A percentile compares a stretch with the other conserved stretches of the same genome.
Evolutionary conservation across 805 yeast genomes (phyloP).

Genomic region (Saturnispora silvae): DNA sequence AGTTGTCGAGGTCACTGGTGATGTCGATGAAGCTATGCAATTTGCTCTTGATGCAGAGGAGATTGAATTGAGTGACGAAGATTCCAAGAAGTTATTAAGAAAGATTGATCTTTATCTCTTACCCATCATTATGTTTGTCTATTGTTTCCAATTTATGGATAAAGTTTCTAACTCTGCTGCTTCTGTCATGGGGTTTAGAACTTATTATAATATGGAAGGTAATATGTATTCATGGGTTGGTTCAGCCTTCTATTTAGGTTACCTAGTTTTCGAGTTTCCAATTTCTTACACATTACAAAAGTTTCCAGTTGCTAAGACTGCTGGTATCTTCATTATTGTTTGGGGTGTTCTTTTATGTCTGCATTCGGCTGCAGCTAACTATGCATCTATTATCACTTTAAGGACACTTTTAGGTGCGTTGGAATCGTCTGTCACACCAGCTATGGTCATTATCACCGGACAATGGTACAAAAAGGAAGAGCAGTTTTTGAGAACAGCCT

Average conservation of each 20-base stretch:
- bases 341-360: slow-evolving; percentile 27
- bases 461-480: slow-evolving; percentile 36
- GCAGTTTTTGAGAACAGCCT: slow-evolving; percentile 29
- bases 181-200: slow-evolving; percentile 18
- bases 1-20: slow-evolving; percentile 7
- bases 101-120: slow-evolving; percentile 28
- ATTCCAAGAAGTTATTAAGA: slow-evolving; percentile 14
- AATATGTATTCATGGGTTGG: slow-evolving; percentile 20
- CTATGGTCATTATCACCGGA: slow-evolving; percentile 18
- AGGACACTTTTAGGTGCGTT: slow-evolving; percentile 27
- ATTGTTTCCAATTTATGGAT: slow-evolving; percentile 33
- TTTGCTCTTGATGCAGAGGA: slow-evolving; percentile 6
- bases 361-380: slow-evolving; percentile 23
- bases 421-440: slow-evolving; percentile 21
- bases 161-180: slow-evolving; percentile 30
- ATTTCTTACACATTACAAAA: slow-evolving; percentile 32
- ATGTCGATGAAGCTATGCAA: slow-evolving; percentile 11
- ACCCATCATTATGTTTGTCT: slow-evolving; percentile 28
- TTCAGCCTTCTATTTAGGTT: slow-evolving; percentile 28
- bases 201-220: slow-evolving; percentile 20
- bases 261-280: slow-evolving; percentile 20
- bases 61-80: slow-evolving; percentile 7
- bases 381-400: slow-evolving; percentile 26
- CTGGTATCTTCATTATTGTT: slow-evolving; percentile 19
- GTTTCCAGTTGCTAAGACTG: slow-evolving; percentile 23